Evolutionary conservation across 202 grass and related monocot species (phyloP), one percentile per base, ranked within the genome.

Genomic region (Sporobolus alterniflorus): DNA sequence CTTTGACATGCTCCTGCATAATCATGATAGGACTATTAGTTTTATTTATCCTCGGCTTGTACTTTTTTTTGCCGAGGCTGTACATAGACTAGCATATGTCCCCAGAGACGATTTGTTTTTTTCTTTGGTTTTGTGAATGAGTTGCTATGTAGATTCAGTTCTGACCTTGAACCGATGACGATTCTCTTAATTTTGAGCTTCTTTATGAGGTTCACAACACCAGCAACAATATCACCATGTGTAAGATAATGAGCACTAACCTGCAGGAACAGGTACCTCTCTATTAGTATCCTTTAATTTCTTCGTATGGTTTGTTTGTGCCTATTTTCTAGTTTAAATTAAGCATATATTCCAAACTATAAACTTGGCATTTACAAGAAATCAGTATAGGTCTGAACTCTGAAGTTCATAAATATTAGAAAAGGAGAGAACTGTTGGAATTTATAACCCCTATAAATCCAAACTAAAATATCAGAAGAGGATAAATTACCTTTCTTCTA

Each of bases 131-230:
- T 42, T 67, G 15, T 21, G 8, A 55, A 17, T 76, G 59, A 41
- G 13, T 50, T 62, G 20, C 41, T 28, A 22, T 70, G 3, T 51
- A 77, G 42, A 12, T 72, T 82, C 16, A 17, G 60, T 56, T 83
- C 69, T 75, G 32, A 89, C 90, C 86, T 92, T 89, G 90, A 92
- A 80, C 86, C 90, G 1, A 86, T 79, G 73, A 89, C 9, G 26
- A 89, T 82, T 79, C 63, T 86, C 55, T 92, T 89, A 75, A 86
- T 86, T 79, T 71, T 85, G 69, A 82, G 75, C 49, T 70, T 76
- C 82, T 88, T 82, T 74, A 89, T 32, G 63, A 92, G 74, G 57
- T 69, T 86, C 25, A 88, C 71, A 89, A 86, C 78, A 69, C 90
- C 90, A 8, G 46, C 67, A 75, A 89, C 62, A 69, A 75, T 81